Evolutionary conservation across 1,284 basidiomycete genomes (phyloP).

Genomic region (Cryptococcus sp.): DNA sequence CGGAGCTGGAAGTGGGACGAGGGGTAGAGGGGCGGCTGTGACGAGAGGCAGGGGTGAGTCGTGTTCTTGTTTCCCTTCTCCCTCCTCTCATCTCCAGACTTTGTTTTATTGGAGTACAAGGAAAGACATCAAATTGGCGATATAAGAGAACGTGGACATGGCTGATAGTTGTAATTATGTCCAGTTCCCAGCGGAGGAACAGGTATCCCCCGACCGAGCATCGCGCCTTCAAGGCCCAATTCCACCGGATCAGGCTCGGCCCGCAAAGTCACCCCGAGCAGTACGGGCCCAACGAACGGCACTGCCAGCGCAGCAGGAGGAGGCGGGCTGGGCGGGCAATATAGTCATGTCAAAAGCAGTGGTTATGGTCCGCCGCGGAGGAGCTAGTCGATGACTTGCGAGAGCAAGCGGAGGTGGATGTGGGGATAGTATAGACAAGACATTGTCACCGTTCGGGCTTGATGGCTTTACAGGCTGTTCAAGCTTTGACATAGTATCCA

Average conservation of each 20-base stretch:
- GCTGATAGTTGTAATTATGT: not conserved
- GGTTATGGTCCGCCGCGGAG: constrained; percentile 45
- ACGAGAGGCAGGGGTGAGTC: constrained; percentile 20
- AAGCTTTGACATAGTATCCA: no score
- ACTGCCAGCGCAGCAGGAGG: constrained; percentile 20
- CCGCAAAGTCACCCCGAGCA: not conserved
- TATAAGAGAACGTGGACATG: not conserved
- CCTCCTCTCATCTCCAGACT: no score
- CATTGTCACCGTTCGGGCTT: no score
- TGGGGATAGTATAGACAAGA: no score
- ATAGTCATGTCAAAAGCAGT: constrained; percentile 47
- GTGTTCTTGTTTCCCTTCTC: not conserved
- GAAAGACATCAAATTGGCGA: no score
- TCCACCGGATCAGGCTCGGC: not conserved
- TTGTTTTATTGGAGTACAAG: no score
- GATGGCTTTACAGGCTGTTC: no score
- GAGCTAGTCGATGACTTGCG: not conserved
- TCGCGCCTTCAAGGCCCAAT: constrained; percentile 6
- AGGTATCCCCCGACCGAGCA: constrained; percentile 21
- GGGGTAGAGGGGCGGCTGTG: constrained; percentile 12
- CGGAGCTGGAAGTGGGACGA: constrained; percentile 10
- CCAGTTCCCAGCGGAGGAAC: constrained; percentile 4
- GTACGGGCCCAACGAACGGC: constrained; percentile 8
- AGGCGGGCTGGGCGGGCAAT: constrained; percentile 34
- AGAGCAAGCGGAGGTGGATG: no score